Evolutionary conservation across 202 grass and related monocot species (phyloP).

Genomic region (Carex sylvatica): DNA sequence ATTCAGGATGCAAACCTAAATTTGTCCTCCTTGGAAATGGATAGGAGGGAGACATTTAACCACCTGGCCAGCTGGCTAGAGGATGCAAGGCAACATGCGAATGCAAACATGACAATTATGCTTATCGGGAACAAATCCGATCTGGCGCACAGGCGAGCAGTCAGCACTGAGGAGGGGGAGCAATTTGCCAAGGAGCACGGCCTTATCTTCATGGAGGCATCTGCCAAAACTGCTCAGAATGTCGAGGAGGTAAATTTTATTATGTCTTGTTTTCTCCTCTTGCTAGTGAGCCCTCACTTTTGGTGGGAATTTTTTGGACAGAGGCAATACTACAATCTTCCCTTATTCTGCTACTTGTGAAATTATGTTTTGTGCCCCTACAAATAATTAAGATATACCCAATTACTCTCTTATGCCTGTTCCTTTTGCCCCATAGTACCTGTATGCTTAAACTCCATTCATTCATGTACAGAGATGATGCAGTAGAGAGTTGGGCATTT

Average conservation of each 20-base stretch:
- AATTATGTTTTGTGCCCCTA: neutral
- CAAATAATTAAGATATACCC: neutral
- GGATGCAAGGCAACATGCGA: slow-evolving; percentile 94
- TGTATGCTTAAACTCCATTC: neutral
- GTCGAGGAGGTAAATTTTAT: slow-evolving; percentile 71
- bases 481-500: neutral
- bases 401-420: neutral
- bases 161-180: slow-evolving; percentile 94
- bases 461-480: neutral
- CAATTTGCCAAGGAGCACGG: slow-evolving; percentile 95
- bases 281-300: neutral
- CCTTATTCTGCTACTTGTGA: neutral
- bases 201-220: slow-evolving; percentile 96
- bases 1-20: neutral
- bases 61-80: slow-evolving; percentile 97
- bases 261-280: neutral
- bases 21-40: neutral
- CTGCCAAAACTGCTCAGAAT: slow-evolving; percentile 98
- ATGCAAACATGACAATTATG: slow-evolving; percentile 99
- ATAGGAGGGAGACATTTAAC: slow-evolving; percentile 96
- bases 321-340: neutral
- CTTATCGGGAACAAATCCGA: slow-evolving; percentile 95
- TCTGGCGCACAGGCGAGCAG: slow-evolving; percentile 83
- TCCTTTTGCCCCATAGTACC: neutral
- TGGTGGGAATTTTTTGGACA: slow-evolving; percentile 1